Evolutionary conservation across 2,329 filamentous ascomycete species (phyloP).

Genomic region (Tolypocladium nubicola): DNA sequence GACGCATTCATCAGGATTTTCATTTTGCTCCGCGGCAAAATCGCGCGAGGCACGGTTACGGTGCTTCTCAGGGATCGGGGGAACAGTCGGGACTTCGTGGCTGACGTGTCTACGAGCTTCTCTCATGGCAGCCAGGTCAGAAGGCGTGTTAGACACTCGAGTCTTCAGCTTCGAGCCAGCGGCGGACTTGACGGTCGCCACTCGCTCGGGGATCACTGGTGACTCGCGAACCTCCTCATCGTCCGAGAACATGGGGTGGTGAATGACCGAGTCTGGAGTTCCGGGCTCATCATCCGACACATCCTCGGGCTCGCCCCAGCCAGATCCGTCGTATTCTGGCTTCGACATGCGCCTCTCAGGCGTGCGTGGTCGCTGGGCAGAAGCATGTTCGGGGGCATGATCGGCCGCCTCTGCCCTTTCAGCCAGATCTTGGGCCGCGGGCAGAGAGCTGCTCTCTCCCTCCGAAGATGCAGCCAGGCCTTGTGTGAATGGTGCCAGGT

Average conservation of each 20-base stretch:
- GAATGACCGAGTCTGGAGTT: constrained; percentile 85
- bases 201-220: constrained; percentile 63
- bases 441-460: background rate
- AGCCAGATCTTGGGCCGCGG: background rate
- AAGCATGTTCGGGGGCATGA: constrained; percentile 14
- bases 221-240: constrained; percentile 39
- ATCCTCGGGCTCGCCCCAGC: constrained; percentile 45
- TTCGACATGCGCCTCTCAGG: constrained; percentile 42
- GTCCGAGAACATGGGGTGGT: constrained; percentile 51
- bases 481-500: constrained; percentile 16
- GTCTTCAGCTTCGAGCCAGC: constrained; percentile 82
- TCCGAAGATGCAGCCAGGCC: constrained; percentile 1
- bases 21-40: constrained; percentile 25
- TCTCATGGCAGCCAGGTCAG: constrained; percentile 75
- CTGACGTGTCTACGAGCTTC: constrained; percentile 79
- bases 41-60: constrained; percentile 43
- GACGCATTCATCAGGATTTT: constrained; percentile 30
- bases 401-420: constrained; percentile 14
- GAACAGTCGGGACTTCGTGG: constrained; percentile 52
- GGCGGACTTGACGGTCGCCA: constrained; percentile 78
- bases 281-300: constrained; percentile 51
- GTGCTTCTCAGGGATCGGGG: constrained; percentile 51
- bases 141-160: constrained; percentile 75
- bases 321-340: constrained; percentile 53
- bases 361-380: constrained; percentile 33